phyloP scores from a whole-genome alignment of 1,139 yeast species.

The Eremothecium cymbalariae region DNA sequence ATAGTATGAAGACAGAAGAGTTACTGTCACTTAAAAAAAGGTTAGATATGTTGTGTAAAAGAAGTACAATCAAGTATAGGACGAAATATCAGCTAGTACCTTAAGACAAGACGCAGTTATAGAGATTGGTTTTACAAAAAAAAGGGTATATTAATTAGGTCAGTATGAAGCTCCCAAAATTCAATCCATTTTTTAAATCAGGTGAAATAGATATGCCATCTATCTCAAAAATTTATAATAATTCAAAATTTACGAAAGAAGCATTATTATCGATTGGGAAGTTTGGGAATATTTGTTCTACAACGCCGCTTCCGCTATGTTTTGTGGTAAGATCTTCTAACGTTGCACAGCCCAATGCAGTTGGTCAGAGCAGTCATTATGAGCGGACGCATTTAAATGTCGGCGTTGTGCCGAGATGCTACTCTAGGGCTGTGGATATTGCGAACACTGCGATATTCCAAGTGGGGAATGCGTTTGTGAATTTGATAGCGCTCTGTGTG shows the following conservation, averaged over 20 bases:
- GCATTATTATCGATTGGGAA: constrained; percentile 51
- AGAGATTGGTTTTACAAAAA: too few relatives aligned
- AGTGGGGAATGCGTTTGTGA: constrained; percentile 81
- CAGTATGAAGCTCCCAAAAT: too few relatives aligned
- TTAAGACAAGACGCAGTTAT: too few relatives aligned
- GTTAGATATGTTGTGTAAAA: too few relatives aligned
- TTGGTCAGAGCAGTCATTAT: constrained; percentile 17
- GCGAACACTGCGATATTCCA: constrained; percentile 90
- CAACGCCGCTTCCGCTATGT: constrained; percentile 73
- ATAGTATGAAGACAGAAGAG: too few relatives aligned
- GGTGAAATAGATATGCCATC: too few relatives aligned
- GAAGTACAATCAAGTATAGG: too few relatives aligned
- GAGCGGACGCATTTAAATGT: constrained; percentile 21
- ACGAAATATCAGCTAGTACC: too few relatives aligned
- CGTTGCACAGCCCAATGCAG: constrained; percentile 20
- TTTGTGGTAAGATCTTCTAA: constrained; percentile 28
- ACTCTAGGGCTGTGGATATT: constrained; percentile 74
- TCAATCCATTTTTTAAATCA: too few relatives aligned
- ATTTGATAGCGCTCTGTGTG: constrained; percentile 63
- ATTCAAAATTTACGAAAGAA: neutral
- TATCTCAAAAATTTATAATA: too few relatives aligned
- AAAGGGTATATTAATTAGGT: too few relatives aligned
- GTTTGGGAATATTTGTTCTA: constrained; percentile 57
- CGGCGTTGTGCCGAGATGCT: constrained; percentile 72
- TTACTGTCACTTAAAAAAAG: too few relatives aligned